These are phyloP conservation scores for Glycine latifolia DNA, from an alignment of 306 rosid species.

Conservation along the genomic window DNA sequence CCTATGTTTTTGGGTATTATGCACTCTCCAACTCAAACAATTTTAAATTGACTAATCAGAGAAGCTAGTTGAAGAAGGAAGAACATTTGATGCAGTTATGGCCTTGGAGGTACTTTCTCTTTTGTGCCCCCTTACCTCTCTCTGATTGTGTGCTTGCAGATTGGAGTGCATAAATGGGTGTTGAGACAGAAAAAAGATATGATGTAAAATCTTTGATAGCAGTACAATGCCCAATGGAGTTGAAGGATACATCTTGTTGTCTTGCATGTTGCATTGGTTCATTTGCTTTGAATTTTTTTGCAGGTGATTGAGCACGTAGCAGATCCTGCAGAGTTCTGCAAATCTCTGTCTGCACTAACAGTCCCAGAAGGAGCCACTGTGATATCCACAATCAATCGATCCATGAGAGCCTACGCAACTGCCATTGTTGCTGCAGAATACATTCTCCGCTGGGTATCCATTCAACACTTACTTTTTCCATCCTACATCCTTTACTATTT, in stretches of 20 bases:
- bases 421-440: slow-evolving; percentile 93
- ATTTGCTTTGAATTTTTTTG: no score
- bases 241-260: not conserved
- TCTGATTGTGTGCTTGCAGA: not conserved
- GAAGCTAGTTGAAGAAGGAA: slow-evolving; percentile 83
- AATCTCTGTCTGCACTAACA: slow-evolving; percentile 80
- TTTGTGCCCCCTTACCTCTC: not conserved
- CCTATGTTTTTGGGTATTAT: not conserved
- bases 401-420: slow-evolving; percentile 88
- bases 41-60: slow-evolving; percentile 61
- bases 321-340: slow-evolving; percentile 91
- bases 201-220: not conserved
- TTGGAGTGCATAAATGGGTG: no score
- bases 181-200: no score
- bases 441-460: slow-evolving; percentile 84
- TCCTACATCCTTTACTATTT: not conserved
- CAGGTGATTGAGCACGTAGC: slow-evolving; percentile 97
- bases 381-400: slow-evolving; percentile 84
- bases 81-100: slow-evolving; percentile 82
- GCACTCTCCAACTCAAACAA: not conserved
- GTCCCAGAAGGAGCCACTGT: slow-evolving; percentile 78
- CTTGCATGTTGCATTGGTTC: no score
- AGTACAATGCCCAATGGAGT: not conserved
- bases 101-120: slow-evolving; percentile 74
- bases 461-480: not conserved